phyloP scores from a whole-genome alignment of 768 basidiomycete genomes.

The Boletus reticuloceps region DNA sequence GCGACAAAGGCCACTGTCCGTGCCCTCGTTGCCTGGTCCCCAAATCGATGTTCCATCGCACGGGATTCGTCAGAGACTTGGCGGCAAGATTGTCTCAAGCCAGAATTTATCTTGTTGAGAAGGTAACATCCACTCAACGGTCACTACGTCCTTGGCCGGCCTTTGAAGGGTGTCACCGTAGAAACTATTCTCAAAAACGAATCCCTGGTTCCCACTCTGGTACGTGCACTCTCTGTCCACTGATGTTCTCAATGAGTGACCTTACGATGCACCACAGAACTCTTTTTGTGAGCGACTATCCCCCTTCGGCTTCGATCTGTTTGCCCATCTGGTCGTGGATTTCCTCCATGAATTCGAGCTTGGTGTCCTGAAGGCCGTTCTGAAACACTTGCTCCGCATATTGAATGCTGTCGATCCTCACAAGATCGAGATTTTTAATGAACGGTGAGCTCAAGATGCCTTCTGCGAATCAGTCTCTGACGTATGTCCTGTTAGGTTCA shows the following conservation, averaged over 20 bases:
- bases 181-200: background rate
- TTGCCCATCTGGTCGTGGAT: background rate
- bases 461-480: background rate
- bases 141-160: background rate
- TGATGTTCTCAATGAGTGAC: background rate
- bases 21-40: background rate
- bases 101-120: background rate
- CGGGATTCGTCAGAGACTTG: background rate
- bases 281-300: background rate
- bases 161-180: background rate
- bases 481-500: background rate
- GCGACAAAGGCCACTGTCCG: background rate
- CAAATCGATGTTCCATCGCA: background rate
- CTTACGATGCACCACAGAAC: background rate
- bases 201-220: background rate
- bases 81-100: background rate
- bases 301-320: background rate
- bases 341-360: background rate
- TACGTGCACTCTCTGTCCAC: background rate
- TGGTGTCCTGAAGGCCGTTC: background rate
- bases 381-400: background rate
- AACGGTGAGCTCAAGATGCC: background rate
- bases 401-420: background rate
- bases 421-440: background rate
- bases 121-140: background rate